Percentiles rank a stretch among this genome's conserved stretches.
These are phyloP conservation scores for Aspergillus hortae DNA, from an alignment of 2,329 filamentous ascomycete genomes.

Conservation along the genomic window DNA sequence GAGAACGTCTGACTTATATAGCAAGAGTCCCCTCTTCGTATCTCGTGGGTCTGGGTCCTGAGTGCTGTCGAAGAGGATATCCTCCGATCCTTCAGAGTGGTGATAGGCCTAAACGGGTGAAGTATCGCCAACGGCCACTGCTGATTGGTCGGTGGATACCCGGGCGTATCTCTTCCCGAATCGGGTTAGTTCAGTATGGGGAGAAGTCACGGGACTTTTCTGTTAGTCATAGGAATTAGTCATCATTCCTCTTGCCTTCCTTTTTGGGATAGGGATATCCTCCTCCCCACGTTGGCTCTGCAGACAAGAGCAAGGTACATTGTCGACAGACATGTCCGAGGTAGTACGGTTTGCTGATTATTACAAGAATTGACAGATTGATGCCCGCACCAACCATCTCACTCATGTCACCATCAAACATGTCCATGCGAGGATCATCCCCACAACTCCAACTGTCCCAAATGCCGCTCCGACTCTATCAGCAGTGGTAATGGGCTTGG, in stretches of 20 bases:
- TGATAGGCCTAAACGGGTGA: not conserved
- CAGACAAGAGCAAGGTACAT: too few species aligned
- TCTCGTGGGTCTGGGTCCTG: not conserved
- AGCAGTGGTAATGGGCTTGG: not conserved
- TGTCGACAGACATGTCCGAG: not conserved
- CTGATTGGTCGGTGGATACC: slow-evolving; percentile 9
- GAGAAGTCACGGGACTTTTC: not conserved
- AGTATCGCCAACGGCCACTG: not conserved
- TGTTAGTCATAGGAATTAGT: not conserved
- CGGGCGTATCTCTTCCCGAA: slow-evolving; percentile 13
- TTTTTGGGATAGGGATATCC: not conserved
- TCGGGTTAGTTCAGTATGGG: not conserved
- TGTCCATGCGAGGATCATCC: not conserved
- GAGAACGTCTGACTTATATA: slow-evolving; percentile 1
- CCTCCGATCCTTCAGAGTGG: not conserved
- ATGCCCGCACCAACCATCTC: not conserved
- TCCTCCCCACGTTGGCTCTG: too few species aligned
- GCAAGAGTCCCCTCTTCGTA: not conserved
- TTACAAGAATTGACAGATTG: not conserved
- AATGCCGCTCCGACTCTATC: not conserved
- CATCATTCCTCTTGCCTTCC: not conserved
- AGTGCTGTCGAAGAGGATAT: not conserved
- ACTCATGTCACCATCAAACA: not conserved
- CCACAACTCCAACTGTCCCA: not conserved
- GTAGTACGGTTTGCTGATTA: not conserved